Evolutionary conservation across 352 stramenopile genomes (phyloP).

Genomic region (Phytophthora vignae): DNA sequence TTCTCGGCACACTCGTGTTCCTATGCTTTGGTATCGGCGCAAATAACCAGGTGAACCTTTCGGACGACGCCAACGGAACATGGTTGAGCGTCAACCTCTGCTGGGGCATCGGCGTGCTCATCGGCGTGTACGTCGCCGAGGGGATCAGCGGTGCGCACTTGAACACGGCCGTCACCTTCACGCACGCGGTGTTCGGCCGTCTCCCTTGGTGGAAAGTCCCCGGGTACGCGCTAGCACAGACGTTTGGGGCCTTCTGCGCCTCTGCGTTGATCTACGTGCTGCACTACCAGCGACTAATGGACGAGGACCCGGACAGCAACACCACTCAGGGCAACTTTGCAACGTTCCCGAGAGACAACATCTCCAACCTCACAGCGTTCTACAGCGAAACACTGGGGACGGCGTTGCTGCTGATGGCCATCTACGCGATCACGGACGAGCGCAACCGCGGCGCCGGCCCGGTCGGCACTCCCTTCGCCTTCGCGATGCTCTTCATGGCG

Average conservation of each 20-base stretch:
- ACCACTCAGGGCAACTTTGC: constrained; percentile 50
- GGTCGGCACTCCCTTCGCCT: constrained; percentile 42
- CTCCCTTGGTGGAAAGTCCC: constrained; percentile 57
- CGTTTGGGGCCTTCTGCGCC: constrained; percentile 47
- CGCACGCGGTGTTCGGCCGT: constrained; percentile 48
- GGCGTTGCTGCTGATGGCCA: constrained; percentile 53
- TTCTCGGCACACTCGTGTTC: constrained; percentile 60
- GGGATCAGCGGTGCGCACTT: constrained; percentile 61
- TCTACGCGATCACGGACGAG: constrained; percentile 60
- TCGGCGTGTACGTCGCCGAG: constrained; percentile 56
- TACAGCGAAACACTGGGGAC: constrained; percentile 62
- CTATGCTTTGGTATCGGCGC: constrained; percentile 60
- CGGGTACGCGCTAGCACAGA: constrained; percentile 47
- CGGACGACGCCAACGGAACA: constrained; percentile 53
- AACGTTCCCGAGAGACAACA: constrained; percentile 46
- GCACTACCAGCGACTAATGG: constrained; percentile 52
- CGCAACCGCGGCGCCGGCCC: constrained; percentile 51
- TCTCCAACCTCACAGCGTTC: constrained; percentile 59
- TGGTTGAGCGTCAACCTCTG: constrained; percentile 67
- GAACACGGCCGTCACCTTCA: constrained; percentile 62
- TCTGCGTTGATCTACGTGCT: constrained; percentile 52
- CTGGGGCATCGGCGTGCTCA: constrained; percentile 36
- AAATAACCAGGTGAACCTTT: constrained; percentile 60
- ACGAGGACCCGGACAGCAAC: constrained; percentile 48
- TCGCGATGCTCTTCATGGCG: constrained; percentile 59